Evolutionary conservation across 768 basidiomycete species (phyloP).

Genomic region (Mycena galericulata): DNA sequence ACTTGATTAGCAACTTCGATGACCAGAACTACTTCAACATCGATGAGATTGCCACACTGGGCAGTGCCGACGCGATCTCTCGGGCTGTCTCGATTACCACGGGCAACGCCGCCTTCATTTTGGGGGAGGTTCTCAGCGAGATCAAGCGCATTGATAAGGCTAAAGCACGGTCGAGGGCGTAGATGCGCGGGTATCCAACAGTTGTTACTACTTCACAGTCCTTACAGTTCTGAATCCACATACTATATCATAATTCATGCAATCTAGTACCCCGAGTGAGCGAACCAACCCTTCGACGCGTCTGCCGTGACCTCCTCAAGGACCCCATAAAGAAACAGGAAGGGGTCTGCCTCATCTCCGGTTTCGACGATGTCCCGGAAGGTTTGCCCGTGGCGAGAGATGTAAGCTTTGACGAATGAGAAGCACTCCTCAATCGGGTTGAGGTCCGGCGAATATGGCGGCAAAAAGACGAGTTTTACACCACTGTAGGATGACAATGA

Average conservation of each 20-base stretch:
- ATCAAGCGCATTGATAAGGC: slow-evolving; percentile 1
- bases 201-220: not conserved
- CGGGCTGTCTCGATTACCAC: not conserved
- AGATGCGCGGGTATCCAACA: not conserved
- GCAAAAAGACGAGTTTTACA: slow-evolving; percentile 43
- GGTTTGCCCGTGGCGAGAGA: slow-evolving; percentile 39
- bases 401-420: slow-evolving; percentile 44
- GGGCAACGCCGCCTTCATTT: too few species aligned
- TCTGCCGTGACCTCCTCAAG: slow-evolving; percentile 11
- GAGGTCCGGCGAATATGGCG: slow-evolving; percentile 50
- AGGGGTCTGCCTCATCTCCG: slow-evolving; percentile 10
- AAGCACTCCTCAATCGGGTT: slow-evolving; percentile 52
- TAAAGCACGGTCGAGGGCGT: not conserved
- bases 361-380: slow-evolving; percentile 10
- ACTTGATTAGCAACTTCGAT: not conserved
- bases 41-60: slow-evolving; percentile 10
- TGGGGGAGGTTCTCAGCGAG: too few species aligned
- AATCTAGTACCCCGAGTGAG: slow-evolving; percentile 18
- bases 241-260: not conserved
- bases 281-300: slow-evolving; percentile 8
- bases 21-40: slow-evolving; percentile 10
- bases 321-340: slow-evolving; percentile 13
- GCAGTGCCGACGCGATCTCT: not conserved
- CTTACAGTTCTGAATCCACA: not conserved
- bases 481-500: slow-evolving; percentile 26